A percentile compares a stretch with the other conserved stretches of the same genome.
phyloP scores from a whole-genome alignment of 257 asterid genomes.

The Gentiana straminea region DNA sequence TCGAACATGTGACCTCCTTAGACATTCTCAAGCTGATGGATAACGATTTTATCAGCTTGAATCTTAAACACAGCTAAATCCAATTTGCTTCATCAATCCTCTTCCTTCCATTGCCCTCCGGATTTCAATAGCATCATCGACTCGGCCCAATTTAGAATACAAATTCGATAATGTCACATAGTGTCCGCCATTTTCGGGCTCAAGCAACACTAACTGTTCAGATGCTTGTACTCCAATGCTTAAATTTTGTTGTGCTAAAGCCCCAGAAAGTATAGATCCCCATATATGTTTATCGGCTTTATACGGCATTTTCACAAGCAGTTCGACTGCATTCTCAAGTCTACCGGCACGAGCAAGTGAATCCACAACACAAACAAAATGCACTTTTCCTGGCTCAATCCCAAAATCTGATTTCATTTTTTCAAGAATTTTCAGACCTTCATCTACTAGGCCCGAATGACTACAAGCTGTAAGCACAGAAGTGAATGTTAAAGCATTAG shows the following conservation, averaged over 20 bases:
- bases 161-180: constrained; percentile 33
- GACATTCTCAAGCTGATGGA: too few relatives aligned
- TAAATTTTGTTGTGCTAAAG: constrained; percentile 13
- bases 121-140: constrained; percentile 18
- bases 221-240: constrained; percentile 26
- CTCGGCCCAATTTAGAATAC: constrained; percentile 29
- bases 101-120: constrained; percentile 26
- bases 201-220: constrained; percentile 24
- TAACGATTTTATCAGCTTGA: constrained; percentile 8
- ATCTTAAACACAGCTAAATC: constrained; percentile 20
- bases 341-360: constrained; percentile 35
- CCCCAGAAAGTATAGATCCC: constrained; percentile 32
- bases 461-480: constrained; percentile 36
- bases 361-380: constrained; percentile 30
- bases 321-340: constrained; percentile 28
- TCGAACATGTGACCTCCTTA: too few relatives aligned
- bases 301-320: constrained; percentile 18
- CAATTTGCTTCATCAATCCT: constrained; percentile 28
- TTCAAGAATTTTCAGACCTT: constrained; percentile 22
- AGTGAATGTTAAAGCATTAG: constrained; percentile 27
- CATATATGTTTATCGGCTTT: constrained; percentile 25
- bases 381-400: constrained; percentile 22
- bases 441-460: constrained; percentile 32
- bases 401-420: constrained; percentile 19
- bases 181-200: constrained; percentile 38